A percentile compares a stretch with the other conserved stretches of the same genome.
Evolutionary conservation across 192 early-diverging fungal genomes (phyloP).

Genomic region (Jimgerdemannia flammicorona): DNA sequence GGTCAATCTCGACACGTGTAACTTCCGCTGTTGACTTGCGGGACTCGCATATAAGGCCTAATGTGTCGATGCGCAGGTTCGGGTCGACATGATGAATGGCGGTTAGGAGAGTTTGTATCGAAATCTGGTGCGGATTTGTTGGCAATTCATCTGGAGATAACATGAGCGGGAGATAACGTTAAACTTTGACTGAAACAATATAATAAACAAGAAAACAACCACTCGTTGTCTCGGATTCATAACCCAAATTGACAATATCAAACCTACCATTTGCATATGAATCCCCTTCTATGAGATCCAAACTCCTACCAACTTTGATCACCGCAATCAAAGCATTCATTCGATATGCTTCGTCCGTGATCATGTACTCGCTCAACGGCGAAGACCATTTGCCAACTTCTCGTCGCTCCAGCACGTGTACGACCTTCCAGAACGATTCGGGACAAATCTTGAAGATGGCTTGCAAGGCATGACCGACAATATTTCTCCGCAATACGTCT

Average conservation of each 20-base stretch:
- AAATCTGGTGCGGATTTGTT: conserved; percentile 25
- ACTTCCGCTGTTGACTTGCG: conserved; percentile 61
- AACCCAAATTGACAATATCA: not conserved
- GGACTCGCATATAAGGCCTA: conserved; percentile 81
- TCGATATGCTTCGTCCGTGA: conserved; percentile 26
- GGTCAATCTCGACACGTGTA: conserved; percentile 53
- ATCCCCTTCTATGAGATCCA: conserved; percentile 53
- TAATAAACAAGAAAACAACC: no score
- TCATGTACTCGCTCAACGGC: not conserved
- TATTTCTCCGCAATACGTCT: conserved; percentile 50
- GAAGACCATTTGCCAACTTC: not conserved
- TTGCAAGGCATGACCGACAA: conserved; percentile 50
- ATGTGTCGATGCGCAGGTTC: conserved; percentile 71
- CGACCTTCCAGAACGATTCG: conserved; percentile 40
- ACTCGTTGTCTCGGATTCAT: no score
- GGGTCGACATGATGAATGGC: conserved; percentile 71
- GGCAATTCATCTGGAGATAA: not conserved
- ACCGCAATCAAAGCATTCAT: conserved; percentile 60
- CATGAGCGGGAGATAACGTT: not conserved
- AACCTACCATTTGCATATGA: conserved; percentile 25
- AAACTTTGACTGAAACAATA: not conserved
- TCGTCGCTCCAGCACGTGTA: conserved; percentile 29
- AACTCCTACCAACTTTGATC: conserved; percentile 47
- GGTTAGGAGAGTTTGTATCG: conserved; percentile 42
- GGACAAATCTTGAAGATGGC: conserved; percentile 48